Conservation (phyloP, 2,329 filamentous ascomycete genomes). For the Cadophora sp. region DNA sequence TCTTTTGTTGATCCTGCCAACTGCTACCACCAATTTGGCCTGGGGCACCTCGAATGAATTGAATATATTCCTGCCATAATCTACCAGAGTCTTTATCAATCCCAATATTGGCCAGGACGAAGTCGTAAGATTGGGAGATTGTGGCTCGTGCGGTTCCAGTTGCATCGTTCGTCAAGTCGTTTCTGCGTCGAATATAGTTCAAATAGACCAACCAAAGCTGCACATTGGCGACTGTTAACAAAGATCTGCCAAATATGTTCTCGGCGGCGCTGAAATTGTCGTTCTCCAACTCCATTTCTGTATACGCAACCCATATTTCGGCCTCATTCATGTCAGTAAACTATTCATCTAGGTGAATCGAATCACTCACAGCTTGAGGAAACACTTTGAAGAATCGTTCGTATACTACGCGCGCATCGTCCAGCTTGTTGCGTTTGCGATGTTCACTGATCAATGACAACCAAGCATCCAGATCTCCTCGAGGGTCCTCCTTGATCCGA, state of each 20-base stretch:
- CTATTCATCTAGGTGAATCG: constrained; percentile 15
- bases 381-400: constrained; percentile 89
- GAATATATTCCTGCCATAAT: constrained; percentile 94
- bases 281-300: constrained; percentile 86
- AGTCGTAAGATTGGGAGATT: constrained; percentile 88
- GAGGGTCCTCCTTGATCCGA: constrained; percentile 88
- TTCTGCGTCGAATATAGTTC: constrained; percentile 90
- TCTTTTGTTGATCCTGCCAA: constrained; percentile 99
- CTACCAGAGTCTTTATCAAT: constrained; percentile 88
- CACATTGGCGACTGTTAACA: constrained; percentile 81
- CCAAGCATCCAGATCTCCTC: constrained; percentile 94
- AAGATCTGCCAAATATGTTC: constrained; percentile 79
- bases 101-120: constrained; percentile 88
- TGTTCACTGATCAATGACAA: constrained; percentile 85
- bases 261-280: constrained; percentile 85
- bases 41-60: constrained; percentile 88
- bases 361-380: constrained; percentile 81
- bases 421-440: constrained; percentile 79
- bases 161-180: constrained; percentile 83
- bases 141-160: constrained; percentile 78
- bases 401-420: constrained; percentile 81
- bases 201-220: constrained; percentile 92
- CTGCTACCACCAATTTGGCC: constrained; percentile 83
- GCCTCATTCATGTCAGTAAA: constrained; percentile 65
- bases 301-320: constrained; percentile 88